A percentile compares a stretch with the other conserved stretches of the same genome.
Conservation (phyloP, 2,329 filamentous ascomycete genomes). For the Pseudogymnoascus sp. region DNA sequence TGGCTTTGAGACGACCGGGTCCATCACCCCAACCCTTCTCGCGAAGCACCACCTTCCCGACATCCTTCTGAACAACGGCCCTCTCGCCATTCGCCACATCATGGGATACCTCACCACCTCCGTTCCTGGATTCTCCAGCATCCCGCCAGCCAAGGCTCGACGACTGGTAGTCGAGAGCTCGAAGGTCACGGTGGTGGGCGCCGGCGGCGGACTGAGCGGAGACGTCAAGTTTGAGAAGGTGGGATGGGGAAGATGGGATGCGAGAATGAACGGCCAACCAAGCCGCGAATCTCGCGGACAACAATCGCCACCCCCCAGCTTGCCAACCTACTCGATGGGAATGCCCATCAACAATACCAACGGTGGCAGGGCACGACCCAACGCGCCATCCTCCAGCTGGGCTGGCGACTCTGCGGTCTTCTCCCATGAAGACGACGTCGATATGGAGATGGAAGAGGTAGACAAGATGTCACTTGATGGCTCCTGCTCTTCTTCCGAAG, state of each 20-base stretch:
- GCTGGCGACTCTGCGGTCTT: conserved; percentile 68
- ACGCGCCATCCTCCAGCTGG: conserved; percentile 53
- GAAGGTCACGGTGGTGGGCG: conserved; percentile 62
- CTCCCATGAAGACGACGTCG: conserved; percentile 61
- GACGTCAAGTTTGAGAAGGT: conserved; percentile 90
- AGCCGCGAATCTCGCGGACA: conserved; percentile 34
- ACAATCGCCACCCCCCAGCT: conserved; percentile 37
- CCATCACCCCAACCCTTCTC: conserved; percentile 78
- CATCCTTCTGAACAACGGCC: conserved; percentile 83
- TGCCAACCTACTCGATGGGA: conserved; percentile 38
- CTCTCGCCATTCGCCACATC: conserved; percentile 88
- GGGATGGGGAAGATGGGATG: conserved; percentile 95
- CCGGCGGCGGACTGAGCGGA: conserved; percentile 56
- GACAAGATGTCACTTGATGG: conserved; percentile 91
- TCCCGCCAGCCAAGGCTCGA: conserved; percentile 82
- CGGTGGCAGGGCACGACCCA: conserved; percentile 42
- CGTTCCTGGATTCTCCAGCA: conserved; percentile 85
- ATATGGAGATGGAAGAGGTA: conserved; percentile 74
- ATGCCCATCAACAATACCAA: conserved; percentile 51
- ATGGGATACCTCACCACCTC: conserved; percentile 91
- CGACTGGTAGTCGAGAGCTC: conserved; percentile 84
- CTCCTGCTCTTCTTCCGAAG: conserved; percentile 71
- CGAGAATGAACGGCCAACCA: conserved; percentile 62
- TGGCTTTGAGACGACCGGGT: conserved; percentile 63
- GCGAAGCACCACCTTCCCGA: conserved; percentile 86